Evolutionary conservation across 129 eudicot genomes (phyloP), one percentile per base, ranked within the genome.

Genomic region (Flaveria bidentis): DNA sequence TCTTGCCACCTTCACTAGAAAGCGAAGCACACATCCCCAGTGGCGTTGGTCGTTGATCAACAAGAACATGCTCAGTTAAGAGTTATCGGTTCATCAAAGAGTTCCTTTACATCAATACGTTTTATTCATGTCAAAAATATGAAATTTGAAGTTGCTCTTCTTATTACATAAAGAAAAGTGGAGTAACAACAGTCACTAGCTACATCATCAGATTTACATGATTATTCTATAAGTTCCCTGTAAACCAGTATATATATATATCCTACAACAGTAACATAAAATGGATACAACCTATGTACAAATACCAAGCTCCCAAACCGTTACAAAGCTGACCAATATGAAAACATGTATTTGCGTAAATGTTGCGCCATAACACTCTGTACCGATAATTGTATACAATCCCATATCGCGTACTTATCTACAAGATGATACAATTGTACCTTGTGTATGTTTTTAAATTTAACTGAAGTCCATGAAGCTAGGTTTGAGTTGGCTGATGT

Each of bases 391-490:
- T 6, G 17, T 61, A 75, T 64, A 26, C 67, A 79, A 41, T 23
- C 39, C 51, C 70, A 78, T 58, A 56, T 69, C 60, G 13, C 18
- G 45, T 80, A 70, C 18, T 18, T 72, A 73, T 80, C 74, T 80
- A 80, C 78, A 72, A 62, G 36, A 79, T 14, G 5, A 79, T 64
- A 70, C 17, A 72, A 15, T 42, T 22, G 22, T 30, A 62, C 52
- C 46, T 72, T 73, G 18, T 36, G 49, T 55, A 39, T 68, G 60
- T 78, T 63, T 26, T 64, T 63, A 68, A 51, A 67, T 80, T 36
- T 61, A 82, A 71, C 81, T 88, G 82, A 88, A 90, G 79, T 85
- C 95, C 82, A 78, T 71, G 80, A 83, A 93, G 76, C 82, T 82
- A 67, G 90, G 89, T 76, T 85, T 87, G 26, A 85, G 81, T 6